phyloP scores from a whole-genome alignment of 306 rosid genomes.

The Rosa multiflora region DNA sequence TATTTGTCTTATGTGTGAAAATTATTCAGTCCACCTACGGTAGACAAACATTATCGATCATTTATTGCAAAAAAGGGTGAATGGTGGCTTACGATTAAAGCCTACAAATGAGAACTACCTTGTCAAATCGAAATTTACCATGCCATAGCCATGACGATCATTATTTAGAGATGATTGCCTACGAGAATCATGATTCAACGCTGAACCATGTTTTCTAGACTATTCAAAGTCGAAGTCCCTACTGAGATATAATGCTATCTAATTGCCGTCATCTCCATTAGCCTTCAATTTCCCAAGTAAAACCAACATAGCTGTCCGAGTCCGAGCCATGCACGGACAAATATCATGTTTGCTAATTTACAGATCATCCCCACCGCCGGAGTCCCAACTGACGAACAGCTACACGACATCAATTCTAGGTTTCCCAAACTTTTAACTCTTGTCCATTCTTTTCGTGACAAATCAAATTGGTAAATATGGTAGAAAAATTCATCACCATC shows the following conservation, averaged over 20 bases:
- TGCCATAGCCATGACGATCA: no score
- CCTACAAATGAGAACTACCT: no score
- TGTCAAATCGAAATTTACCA: no score
- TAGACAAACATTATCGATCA: no score
- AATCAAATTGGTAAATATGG: background rate
- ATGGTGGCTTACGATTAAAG: no score
- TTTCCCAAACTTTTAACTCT: background rate
- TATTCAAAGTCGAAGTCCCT: background rate
- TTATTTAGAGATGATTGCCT: no score
- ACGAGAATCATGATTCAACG: no score
- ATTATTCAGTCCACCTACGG: no score
- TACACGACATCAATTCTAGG: background rate
- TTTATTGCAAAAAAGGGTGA: no score
- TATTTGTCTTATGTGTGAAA: no score
- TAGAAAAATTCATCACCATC: background rate
- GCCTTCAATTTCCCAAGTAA: background rate
- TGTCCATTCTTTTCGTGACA: background rate
- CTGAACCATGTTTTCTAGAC: no score
- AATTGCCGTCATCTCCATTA: background rate
- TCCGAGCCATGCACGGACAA: background rate
- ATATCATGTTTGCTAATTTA: background rate
- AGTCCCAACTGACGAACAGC: background rate
- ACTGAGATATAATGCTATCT: no score
- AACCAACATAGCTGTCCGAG: background rate
- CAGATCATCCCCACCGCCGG: background rate